A percentile compares a stretch with the other conserved stretches of the same genome.
Evolutionary conservation across 306 rosid species (phyloP).

Genomic region (Dicorynia guianensis): DNA sequence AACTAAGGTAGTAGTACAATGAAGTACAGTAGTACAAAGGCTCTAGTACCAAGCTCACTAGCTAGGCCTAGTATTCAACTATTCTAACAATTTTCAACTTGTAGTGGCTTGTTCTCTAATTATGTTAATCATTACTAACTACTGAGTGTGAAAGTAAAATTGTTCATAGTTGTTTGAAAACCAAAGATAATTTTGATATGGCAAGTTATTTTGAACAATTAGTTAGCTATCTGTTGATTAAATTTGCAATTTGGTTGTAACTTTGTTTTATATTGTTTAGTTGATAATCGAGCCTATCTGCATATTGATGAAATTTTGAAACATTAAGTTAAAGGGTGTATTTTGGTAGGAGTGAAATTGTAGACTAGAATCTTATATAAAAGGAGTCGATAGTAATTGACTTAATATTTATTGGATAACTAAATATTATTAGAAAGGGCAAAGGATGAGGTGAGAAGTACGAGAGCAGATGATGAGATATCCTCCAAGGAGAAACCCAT

Average conservation of each 20-base stretch:
- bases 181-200: neutral
- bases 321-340: neutral
- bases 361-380: too few relatives aligned
- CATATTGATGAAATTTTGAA: neutral
- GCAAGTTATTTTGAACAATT: neutral
- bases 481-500: too few relatives aligned
- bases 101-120: constrained; percentile 18
- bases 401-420: too few relatives aligned
- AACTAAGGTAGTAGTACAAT: too few relatives aligned
- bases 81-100: constrained; percentile 29
- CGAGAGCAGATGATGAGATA: too few relatives aligned
- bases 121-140: constrained; percentile 11
- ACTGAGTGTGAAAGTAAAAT: neutral
- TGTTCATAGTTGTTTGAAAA: constrained; percentile 23
- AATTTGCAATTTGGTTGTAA: neutral
- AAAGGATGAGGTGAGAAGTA: too few relatives aligned
- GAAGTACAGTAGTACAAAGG: too few relatives aligned
- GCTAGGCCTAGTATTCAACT: too few relatives aligned
- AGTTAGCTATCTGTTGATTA: neutral
- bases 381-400: neutral
- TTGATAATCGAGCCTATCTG: neutral
- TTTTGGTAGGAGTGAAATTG: neutral
- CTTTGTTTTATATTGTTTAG: neutral
- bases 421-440: too few relatives aligned
- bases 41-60: too few relatives aligned